Conservation (phyloP, 768 basidiomycete species). For the Hebeloma cylindrosporum region DNA sequence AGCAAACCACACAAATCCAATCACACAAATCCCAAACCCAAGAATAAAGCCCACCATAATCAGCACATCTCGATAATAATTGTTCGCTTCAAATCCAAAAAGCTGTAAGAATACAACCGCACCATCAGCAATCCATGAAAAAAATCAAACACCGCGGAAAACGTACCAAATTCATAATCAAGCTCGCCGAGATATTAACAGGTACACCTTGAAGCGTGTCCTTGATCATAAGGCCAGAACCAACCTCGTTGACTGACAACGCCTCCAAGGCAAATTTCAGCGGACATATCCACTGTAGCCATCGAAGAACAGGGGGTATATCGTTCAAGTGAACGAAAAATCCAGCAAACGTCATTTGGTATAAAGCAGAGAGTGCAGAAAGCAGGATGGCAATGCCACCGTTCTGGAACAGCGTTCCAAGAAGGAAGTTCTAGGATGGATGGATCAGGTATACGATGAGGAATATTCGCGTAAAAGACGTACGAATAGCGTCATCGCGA, state of each 20-base stretch:
- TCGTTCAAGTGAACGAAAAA: slow-evolving; percentile 87
- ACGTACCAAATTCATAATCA: slow-evolving; percentile 85
- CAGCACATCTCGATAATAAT: slow-evolving; percentile 89
- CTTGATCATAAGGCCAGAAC: slow-evolving; percentile 80
- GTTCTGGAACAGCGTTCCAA: slow-evolving; percentile 80
- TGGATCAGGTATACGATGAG: neutral
- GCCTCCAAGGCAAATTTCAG: slow-evolving; percentile 86
- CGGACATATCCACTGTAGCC: slow-evolving; percentile 90
- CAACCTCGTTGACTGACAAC: slow-evolving; percentile 88
- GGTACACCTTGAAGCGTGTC: slow-evolving; percentile 82
- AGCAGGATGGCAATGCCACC: slow-evolving; percentile 90
- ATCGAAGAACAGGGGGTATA: slow-evolving; percentile 89
- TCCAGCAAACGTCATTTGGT: slow-evolving; percentile 87
- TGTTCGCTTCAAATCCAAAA: slow-evolving; percentile 80
- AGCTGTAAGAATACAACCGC: slow-evolving; percentile 42
- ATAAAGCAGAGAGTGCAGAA: slow-evolving; percentile 71
- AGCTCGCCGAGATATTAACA: slow-evolving; percentile 70
- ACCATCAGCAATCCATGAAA: slow-evolving; percentile 3
- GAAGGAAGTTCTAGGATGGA: slow-evolving; percentile 74
- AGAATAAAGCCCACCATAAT: slow-evolving; percentile 85
- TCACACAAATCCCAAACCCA: slow-evolving; percentile 72
- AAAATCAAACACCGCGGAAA: neutral
- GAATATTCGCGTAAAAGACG: slow-evolving; percentile 27
- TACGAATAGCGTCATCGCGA: slow-evolving; percentile 86
- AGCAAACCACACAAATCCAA: slow-evolving; percentile 73